These are phyloP conservation scores for Podila epicladia DNA, from an alignment of 192 early-diverging fungal genomes.

Conservation along the genomic window DNA sequence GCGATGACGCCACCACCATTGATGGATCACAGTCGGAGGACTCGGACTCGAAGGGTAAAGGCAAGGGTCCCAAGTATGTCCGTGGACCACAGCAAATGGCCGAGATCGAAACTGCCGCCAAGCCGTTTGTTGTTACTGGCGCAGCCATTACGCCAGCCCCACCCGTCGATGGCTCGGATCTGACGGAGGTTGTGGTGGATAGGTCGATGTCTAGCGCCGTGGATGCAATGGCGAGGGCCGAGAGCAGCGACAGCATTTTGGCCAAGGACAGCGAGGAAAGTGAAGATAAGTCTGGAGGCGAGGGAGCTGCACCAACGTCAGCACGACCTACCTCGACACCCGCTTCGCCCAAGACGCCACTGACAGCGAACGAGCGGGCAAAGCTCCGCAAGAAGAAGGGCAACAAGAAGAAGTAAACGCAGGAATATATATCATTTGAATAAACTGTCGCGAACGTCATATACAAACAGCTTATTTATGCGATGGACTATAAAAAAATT, in stretches of 20 bases:
- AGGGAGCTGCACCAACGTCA: not conserved
- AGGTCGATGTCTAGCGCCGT: not conserved
- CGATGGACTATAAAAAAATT: too few species aligned
- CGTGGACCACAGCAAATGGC: slow-evolving; percentile 2
- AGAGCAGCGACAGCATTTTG: not conserved
- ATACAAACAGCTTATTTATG: too few species aligned
- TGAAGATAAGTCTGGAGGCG: not conserved
- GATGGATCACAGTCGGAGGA: slow-evolving; percentile 27
- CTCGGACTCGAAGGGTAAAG: slow-evolving; percentile 9
- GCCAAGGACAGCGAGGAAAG: not conserved
- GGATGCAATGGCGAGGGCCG: not conserved
- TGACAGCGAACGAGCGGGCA: slow-evolving; percentile 7
- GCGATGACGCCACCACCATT: slow-evolving; percentile 20
- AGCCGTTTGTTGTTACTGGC: not conserved
- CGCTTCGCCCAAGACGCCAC: slow-evolving; percentile 9
- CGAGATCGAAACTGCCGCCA: not conserved
- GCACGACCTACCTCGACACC: not conserved
- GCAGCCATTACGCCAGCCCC: not conserved
- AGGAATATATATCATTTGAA: too few species aligned
- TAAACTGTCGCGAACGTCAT: too few species aligned
- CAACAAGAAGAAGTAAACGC: slow-evolving; percentile 26
- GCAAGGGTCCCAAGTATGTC: slow-evolving; percentile 27
- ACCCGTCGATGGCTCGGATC: slow-evolving; percentile 10
- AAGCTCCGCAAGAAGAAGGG: slow-evolving; percentile 37
- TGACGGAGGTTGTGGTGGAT: slow-evolving; percentile 16